phyloP scores from a whole-genome alignment of 2,329 filamentous ascomycete species.

The Sclerotinia trifoliorum region DNA sequence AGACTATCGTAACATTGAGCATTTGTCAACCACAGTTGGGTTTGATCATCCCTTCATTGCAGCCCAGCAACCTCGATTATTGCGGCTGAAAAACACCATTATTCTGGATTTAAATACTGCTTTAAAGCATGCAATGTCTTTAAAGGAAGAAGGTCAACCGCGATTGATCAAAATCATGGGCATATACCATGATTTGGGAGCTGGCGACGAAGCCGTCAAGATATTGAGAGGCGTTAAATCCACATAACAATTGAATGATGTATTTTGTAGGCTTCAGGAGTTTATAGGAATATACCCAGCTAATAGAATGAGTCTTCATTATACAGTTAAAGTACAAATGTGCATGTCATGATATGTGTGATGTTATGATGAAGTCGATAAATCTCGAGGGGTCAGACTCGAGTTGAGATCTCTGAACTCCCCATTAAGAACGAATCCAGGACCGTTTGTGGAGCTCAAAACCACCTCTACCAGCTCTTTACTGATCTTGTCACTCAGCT shows the following conservation, averaged over 20 bases:
- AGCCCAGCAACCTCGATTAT: conserved; percentile 54
- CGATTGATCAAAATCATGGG: conserved; percentile 55
- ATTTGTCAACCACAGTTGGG: conserved; percentile 51
- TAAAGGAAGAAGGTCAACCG: conserved; percentile 42
- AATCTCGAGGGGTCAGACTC: conserved; percentile 51
- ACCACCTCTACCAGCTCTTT: conserved; percentile 78
- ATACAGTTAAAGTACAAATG: conserved; percentile 43
- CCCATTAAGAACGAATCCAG: conserved; percentile 83
- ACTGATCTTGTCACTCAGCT: conserved; percentile 59
- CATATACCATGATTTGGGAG: conserved; percentile 61
- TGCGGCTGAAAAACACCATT: conserved; percentile 59
- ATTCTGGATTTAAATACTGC: conserved; percentile 64
- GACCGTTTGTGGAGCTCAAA: conserved; percentile 81
- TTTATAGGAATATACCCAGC: conserved; percentile 39
- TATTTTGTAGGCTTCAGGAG: conserved; percentile 47
- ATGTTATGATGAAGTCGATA: conserved; percentile 48
- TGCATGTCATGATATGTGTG: conserved; percentile 23
- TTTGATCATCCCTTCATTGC: conserved; percentile 62
- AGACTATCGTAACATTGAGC: conserved; percentile 56
- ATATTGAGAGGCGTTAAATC: conserved; percentile 42
- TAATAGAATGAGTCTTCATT: conserved; percentile 37
- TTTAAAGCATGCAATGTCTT: conserved; percentile 54
- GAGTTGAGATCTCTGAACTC: conserved; percentile 65
- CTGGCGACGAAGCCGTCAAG: conserved; percentile 57
- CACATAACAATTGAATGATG: conserved; percentile 22